Percentiles rank a stretch among this genome's conserved stretches.
These are phyloP conservation scores for Kentomonas sorsogonicus DNA, from an alignment of 208 protist genomes.

Conservation along the genomic window DNA sequence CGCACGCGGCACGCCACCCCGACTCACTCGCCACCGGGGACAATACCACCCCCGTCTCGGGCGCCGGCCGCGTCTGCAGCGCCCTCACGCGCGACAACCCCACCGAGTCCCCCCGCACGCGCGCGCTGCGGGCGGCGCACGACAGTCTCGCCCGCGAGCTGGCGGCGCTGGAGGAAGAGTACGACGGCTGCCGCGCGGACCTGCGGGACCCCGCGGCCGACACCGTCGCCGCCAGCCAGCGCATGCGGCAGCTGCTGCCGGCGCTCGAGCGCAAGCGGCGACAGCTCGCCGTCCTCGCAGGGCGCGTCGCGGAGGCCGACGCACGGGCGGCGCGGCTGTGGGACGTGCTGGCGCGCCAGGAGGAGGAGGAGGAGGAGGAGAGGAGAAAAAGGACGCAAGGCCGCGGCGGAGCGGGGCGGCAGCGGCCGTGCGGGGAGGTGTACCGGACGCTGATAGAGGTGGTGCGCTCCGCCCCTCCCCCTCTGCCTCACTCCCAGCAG, in stretches of 20 bases:
- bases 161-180: conserved; percentile 35
- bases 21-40: too few relatives aligned
- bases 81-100: too few relatives aligned
- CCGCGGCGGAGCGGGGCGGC: too few relatives aligned
- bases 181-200: conserved; percentile 30
- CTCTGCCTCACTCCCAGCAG: neutral
- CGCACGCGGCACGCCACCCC: too few relatives aligned
- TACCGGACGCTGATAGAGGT: conserved; percentile 60
- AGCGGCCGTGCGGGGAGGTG: conserved; percentile 56
- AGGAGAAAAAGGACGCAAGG: too few relatives aligned
- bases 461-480: conserved; percentile 9
- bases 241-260: conserved; percentile 57
- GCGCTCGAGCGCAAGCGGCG: conserved; percentile 53
- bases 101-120: too few relatives aligned
- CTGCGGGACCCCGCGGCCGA: conserved; percentile 46
- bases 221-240: conserved; percentile 49
- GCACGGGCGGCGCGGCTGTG: conserved; percentile 3
- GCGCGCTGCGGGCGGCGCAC: too few relatives aligned
- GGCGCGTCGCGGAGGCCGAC: conserved; percentile 34
- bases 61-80: too few relatives aligned
- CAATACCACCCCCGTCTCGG: too few relatives aligned
- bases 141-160: too few relatives aligned
- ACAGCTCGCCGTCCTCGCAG: conserved; percentile 55
- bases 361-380: conserved; percentile 71
- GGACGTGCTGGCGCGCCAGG: conserved; percentile 63